Evolutionary conservation across 768 basidiomycete genomes (phyloP), one percentile per base, ranked within the genome.

Genomic region (Leucosporidium creatinivorum): DNA sequence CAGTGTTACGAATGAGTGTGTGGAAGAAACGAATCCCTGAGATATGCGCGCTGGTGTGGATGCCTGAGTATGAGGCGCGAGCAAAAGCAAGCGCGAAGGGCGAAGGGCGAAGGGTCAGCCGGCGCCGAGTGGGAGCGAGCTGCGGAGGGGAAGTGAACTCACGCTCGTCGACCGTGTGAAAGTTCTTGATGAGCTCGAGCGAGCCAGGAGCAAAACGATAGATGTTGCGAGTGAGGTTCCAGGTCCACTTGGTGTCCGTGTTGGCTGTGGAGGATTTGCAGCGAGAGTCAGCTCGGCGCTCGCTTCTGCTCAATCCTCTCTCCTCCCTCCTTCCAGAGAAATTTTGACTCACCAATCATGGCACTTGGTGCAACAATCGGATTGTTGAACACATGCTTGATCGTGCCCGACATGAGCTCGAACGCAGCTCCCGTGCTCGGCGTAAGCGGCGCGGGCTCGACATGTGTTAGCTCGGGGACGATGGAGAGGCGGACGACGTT

Each of bases 101-200:
- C n/a, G n/a, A 25, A 62, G 48, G 5, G 10, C 28, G 1, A 50
- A 51, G 23, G 19, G 9, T 33, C n/a, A 47, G 51, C 23, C 18
- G 39, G 18, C 44, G 18, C 30, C 17, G 9, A 10, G 15, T 6
- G 15, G 26, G 23, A 25, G 19, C 18, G 23, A 25, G 19, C 18
- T 17, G 17, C 25, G 18, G 8, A 21, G 36, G 55, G 21, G 1
- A 13, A 30, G 47, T 13, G 33, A 33, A 59, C 63, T 36, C 47
- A 44, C 39, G 39, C 39, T 79, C 80, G 69, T 80, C 75, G n/a
- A 80, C 77, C 4, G 80, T 80, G 69, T 80, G 80, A 30, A 75
- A 74, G 63, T 77, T 54, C 44, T 52, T 48, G 36, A 69, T 54
- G 4, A 48, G 52, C 18, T 55, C 48, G 33, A 61, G 28, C 3